Conservation (phyloP, 2,329 filamentous ascomycete species). For the Tetracladium maxilliforme region DNA sequence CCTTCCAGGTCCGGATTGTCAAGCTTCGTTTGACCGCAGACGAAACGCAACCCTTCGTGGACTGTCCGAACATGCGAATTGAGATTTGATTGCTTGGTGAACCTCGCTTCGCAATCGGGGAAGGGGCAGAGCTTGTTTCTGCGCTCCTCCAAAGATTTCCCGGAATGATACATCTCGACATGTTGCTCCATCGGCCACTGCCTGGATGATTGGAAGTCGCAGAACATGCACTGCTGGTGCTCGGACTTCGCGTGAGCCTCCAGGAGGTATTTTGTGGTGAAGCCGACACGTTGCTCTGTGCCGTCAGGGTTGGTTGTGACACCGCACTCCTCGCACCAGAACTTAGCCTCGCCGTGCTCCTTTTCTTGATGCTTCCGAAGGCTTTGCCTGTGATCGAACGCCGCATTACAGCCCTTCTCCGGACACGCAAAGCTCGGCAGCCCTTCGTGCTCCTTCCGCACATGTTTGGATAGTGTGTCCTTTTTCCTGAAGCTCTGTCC, state of each 20-base stretch:
- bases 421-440: conserved; percentile 60
- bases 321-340: conserved; percentile 65
- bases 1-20: conserved; percentile 37
- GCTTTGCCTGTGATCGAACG: conserved; percentile 59
- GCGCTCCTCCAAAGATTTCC: conserved; percentile 39
- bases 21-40: conserved; percentile 61
- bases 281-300: conserved; percentile 33
- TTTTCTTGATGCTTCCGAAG: conserved; percentile 58
- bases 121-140: conserved; percentile 54
- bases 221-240: conserved; percentile 66
- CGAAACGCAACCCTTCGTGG: conserved; percentile 62
- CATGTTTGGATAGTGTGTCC: conserved; percentile 71
- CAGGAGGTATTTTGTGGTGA: conserved; percentile 58
- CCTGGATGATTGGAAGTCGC: conserved; percentile 51
- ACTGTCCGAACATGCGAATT: conserved; percentile 64
- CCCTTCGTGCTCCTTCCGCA: conserved; percentile 61
- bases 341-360: conserved; percentile 54
- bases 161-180: conserved; percentile 62
- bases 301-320: conserved; percentile 21
- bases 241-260: conserved; percentile 58
- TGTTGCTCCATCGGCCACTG: conserved; percentile 59
- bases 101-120: conserved; percentile 56
- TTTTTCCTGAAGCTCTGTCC: conserved; percentile 74
- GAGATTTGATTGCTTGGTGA: conserved; percentile 74
- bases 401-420: conserved; percentile 42